phyloP scores from a whole-genome alignment of 2,329 filamentous ascomycete genomes.

The Scorias spongiosa region DNA sequence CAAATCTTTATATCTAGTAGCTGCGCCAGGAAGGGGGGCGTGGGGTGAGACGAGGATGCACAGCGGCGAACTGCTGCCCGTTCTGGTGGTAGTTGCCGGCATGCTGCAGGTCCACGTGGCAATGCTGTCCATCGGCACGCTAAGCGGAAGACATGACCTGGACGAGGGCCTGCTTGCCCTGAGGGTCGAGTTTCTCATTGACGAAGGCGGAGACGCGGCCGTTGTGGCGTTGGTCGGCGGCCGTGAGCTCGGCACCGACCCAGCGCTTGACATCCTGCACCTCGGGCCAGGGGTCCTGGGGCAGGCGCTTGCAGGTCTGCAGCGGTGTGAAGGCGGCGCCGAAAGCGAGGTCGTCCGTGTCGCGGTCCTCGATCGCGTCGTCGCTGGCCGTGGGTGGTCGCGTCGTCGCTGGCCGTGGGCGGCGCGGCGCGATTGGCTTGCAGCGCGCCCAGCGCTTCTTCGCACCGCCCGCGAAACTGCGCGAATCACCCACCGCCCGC shows the following conservation, averaged over 20 bases:
- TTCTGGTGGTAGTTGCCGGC: too few species aligned
- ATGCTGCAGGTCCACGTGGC: too few species aligned
- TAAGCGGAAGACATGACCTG: constrained; percentile 16
- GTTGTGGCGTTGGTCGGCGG: constrained; percentile 57
- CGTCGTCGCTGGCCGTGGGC: constrained; percentile 48
- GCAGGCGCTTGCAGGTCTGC: constrained; percentile 68
- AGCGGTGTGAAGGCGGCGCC: constrained; percentile 87
- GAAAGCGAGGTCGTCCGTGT: constrained; percentile 89
- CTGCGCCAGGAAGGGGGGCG: too few species aligned
- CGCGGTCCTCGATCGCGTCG: constrained; percentile 69
- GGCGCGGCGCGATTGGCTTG: too few species aligned
- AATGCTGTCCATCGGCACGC: background rate
- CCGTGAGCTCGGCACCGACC: constrained; percentile 68
- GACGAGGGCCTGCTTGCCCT: constrained; percentile 26
- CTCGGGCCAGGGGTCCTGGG: constrained; percentile 72
- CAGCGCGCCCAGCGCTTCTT: constrained; percentile 86
- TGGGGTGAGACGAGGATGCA: too few species aligned
- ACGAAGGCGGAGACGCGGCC: constrained; percentile 60
- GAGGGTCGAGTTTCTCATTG: constrained; percentile 45
- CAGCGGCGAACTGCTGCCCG: too few species aligned
- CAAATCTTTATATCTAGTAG: too few species aligned
- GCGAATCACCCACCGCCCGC: constrained; percentile 76
- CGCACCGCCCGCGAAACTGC: constrained; percentile 59
- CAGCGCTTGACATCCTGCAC: constrained; percentile 64
- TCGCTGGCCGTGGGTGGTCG: constrained; percentile 48